Conservation (phyloP, 805 yeast genomes). For the Teunomyces funiuensis region DNA sequence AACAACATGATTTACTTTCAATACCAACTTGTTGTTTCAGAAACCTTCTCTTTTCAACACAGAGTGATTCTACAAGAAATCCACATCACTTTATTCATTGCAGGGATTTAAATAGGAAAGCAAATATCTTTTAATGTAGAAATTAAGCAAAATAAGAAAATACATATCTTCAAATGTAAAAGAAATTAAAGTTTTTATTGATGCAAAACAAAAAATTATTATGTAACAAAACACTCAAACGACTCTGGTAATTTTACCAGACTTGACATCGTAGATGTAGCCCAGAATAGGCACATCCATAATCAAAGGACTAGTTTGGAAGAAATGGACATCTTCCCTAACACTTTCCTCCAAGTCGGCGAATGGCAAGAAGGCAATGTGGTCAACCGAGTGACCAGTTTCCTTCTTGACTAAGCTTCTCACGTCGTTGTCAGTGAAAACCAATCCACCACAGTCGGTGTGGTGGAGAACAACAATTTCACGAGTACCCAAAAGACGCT, state of each 20-base stretch:
- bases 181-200: too few species aligned
- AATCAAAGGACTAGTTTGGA: slow-evolving; percentile 29
- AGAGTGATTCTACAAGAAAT: too few species aligned
- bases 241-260: slow-evolving; percentile 31
- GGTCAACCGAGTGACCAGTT: slow-evolving; percentile 28
- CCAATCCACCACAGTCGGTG: slow-evolving; percentile 47
- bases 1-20: too few species aligned
- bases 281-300: slow-evolving; percentile 39
- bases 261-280: slow-evolving; percentile 38
- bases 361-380: slow-evolving; percentile 36
- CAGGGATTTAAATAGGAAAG: too few species aligned
- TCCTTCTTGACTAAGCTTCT: slow-evolving; percentile 29
- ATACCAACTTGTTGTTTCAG: too few species aligned
- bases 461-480: slow-evolving; percentile 42
- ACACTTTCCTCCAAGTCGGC: slow-evolving; percentile 34
- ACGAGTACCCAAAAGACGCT: slow-evolving; percentile 37
- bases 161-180: too few species aligned
- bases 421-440: slow-evolving; percentile 33
- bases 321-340: slow-evolving; percentile 32
- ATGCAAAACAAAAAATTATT: too few species aligned
- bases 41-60: too few species aligned
- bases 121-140: too few species aligned
- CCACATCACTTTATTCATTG: too few species aligned
- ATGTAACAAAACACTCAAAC: too few species aligned
- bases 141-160: too few species aligned